Percentiles rank a stretch among this genome's conserved stretches.
Conservation (phyloP, 176 grass and related monocot species). For the Pharus latifolius region DNA sequence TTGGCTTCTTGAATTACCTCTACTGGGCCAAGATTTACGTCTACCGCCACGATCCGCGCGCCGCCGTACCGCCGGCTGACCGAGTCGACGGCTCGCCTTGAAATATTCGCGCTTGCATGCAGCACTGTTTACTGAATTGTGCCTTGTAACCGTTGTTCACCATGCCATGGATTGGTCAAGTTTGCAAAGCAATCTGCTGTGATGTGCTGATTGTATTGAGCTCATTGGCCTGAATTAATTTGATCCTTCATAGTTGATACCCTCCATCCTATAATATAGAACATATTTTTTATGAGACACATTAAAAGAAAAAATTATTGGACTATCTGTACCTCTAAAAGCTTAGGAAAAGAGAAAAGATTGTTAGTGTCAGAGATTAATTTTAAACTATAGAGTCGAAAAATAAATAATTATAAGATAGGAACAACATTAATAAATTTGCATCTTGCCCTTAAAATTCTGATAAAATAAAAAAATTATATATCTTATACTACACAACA, state of each 20-base stretch:
- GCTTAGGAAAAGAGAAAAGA: no score
- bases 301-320: no score
- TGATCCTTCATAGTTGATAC: background rate
- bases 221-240: background rate
- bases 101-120: background rate
- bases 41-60: conserved; percentile 20
- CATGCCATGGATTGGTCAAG: background rate
- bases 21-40: conserved; percentile 57
- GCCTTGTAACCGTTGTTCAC: background rate
- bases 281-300: no score
- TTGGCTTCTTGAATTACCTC: conserved; percentile 51
- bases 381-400: no score
- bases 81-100: background rate
- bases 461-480: no score
- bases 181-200: background rate
- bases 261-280: no score
- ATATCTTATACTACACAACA: no score
- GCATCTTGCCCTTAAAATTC: no score
- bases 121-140: background rate
- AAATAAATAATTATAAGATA: no score
- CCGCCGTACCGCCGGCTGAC: background rate
- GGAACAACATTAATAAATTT: no score
- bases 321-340: no score
- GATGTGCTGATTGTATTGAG: background rate
- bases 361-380: no score